Evolutionary conservation across 2,329 filamentous ascomycete genomes (phyloP), one percentile per base, ranked within the genome.

Genomic region (Neophaeococcomyces aloes): DNA sequence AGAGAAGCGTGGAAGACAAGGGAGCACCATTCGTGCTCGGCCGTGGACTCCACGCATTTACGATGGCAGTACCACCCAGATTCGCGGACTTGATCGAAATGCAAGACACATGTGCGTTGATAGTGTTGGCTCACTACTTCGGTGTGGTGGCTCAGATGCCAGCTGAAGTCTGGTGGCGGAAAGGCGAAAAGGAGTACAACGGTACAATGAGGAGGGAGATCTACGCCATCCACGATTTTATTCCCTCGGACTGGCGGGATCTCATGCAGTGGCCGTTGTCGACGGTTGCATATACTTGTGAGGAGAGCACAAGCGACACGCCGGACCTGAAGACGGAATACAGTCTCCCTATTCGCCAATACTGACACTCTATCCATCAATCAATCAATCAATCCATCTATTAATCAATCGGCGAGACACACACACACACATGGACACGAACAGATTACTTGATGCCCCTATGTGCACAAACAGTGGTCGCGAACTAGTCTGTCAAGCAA

Each of bases 91-190:
- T 58, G 38, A 49, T 61, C 25, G 47, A 50, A 27, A 54, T 57
- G 40, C 41, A 50, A 8, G 47, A 54, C 21, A 56, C 56, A 14
- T 53, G 57, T 27, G 59, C 60, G n/a, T 34, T 61, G 29, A 54
- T 61, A 7, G 53, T 57, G 1, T 48, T 61, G 34, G 59, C 59
- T 8, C 56, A 59, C 44, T 61, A 54, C 48, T 61, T 62, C 41
- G 57, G 30, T 25, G 29, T 42, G 14, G 30, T 31, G 7, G 39
- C 39, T 8, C 39, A 42, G 19, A 29, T 35, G 11, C 30, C 33
- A 11, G 14, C 53, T n/a, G 51, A 59, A 4, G 44, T 56, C 27
- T 53, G 48, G n/a, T 51, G 49, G 6, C 53, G 53, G 6, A 47
- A 55, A 23, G 54, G 50, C 25, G 42, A 53, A 17, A 51, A 56